Evolutionary conservation across 331 rosid genomes (phyloP), one percentile per base, ranked within the genome.

Genomic region (Cucumis variabilis): DNA sequence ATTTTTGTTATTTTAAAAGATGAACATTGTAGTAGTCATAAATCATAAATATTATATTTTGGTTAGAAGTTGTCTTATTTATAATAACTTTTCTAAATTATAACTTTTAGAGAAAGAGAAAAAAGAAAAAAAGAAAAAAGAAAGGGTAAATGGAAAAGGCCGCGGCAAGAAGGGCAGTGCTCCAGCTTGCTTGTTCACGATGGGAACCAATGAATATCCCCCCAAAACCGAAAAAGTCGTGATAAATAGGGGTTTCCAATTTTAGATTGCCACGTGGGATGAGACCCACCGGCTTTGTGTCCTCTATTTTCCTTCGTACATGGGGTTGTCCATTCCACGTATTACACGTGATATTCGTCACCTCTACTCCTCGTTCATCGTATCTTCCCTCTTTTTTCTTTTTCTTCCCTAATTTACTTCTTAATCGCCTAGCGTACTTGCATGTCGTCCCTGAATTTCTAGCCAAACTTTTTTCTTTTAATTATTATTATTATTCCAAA

Each of bases 221-320:
- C 68, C 14, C 0, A 25, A 72, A 81, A 5, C 2, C 1, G 68
- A 63, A 58, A 51, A 77, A 78, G 30, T 81, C 70, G 85, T 58
- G 20, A 81, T 16, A 28, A 28, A 81, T 55, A 55, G 28, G 85
- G 10, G 28, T 58, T 81, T 60, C 85, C 21, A 58, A 17, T 28
- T 81, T 30, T 58, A 28, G 85, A 81, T 55, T 20, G 70, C 85
- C 85, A 81, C 85, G 85, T 81, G 85, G 51, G 17, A 5, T 5
- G 12, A 1, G 13, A 6, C 51, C 28, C 70, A 60, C n/a, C n/a
- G n/a, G 3, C 12, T 48, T 51, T 19, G 50, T 10, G 11, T 51
- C 65, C n/a, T 51, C 23, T 15, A 24, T 24, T 78, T 78, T 50
- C 55, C 83, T 50, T 20, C n/a, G 7, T 50, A n/a, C 66, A 78